phyloP scores from a whole-genome alignment of 345 rosid genomes.

The Rhizophora mangle region DNA sequence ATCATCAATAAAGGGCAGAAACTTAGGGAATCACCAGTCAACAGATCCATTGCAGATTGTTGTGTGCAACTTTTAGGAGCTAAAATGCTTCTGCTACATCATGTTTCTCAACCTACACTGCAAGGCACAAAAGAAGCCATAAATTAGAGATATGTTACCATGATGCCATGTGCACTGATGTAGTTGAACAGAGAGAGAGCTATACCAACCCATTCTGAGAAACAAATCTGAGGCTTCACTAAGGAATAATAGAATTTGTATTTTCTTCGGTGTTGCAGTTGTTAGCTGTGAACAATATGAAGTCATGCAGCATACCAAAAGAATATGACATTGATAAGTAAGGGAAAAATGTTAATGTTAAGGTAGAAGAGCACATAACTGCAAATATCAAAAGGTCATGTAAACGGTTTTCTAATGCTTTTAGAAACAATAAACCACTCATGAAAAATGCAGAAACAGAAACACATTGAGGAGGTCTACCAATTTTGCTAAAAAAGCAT shows the following conservation, averaged over 20 bases:
- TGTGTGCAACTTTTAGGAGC: constrained; percentile 92
- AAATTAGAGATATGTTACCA: background rate
- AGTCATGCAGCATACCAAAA: background rate
- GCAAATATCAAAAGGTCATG: too few species aligned
- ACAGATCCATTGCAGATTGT: constrained; percentile 91
- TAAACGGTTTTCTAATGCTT: too few species aligned
- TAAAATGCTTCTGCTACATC: constrained; percentile 85
- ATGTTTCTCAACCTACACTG: constrained; percentile 62
- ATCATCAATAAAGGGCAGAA: background rate
- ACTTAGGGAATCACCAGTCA: constrained; percentile 57
- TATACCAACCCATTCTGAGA: constrained; percentile 76
- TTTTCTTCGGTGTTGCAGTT: constrained; percentile 95
- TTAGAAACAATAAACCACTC: too few species aligned
- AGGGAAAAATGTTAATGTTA: background rate
- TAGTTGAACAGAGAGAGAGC: background rate
- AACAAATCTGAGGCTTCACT: constrained; percentile 96
- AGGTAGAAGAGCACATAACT: too few species aligned
- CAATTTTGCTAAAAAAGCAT: too few species aligned
- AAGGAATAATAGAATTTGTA: constrained; percentile 87
- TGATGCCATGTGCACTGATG: background rate
- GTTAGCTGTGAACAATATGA: constrained; percentile 56
- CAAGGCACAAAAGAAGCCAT: constrained; percentile 9
- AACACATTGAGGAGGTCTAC: too few species aligned
- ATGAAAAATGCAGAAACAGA: too few species aligned
- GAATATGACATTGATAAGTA: background rate